phyloP scores from a whole-genome alignment of 495 filamentous ascomycete species.

The Daldinia decipiens region DNA sequence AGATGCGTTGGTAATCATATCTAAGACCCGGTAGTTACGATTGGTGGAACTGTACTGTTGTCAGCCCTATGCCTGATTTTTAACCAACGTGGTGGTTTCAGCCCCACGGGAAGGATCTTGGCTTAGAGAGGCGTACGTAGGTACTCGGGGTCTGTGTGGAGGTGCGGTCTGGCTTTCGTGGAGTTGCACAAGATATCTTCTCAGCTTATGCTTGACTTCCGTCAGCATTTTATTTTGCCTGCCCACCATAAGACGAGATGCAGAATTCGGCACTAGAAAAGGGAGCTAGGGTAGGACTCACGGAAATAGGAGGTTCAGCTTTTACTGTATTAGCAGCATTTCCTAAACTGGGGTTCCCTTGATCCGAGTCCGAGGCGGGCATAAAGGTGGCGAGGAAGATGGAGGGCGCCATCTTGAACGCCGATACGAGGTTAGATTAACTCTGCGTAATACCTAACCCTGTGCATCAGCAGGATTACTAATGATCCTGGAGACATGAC shows the following conservation, averaged over 20 bases:
- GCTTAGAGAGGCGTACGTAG: conserved; percentile 11
- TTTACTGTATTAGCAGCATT: conserved; percentile 12
- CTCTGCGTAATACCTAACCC: conserved; percentile 13
- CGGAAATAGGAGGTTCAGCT: conserved; percentile 16
- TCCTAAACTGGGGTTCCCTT: conserved; percentile 39
- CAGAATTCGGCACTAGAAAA: conserved; percentile 35
- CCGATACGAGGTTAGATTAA: conserved; percentile 25
- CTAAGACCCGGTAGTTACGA: neutral
- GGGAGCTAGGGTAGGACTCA: conserved; percentile 12
- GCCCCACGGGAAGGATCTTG: conserved; percentile 17
- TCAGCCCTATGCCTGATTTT: conserved; percentile 31
- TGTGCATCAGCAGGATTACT: conserved; percentile 9
- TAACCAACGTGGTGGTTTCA: conserved; percentile 5
- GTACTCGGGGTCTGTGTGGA: conserved; percentile 8
- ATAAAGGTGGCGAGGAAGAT: conserved; percentile 27
- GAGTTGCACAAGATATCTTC: conserved; percentile 21
- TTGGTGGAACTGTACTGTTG: conserved; percentile 6
- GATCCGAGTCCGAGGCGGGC: conserved; percentile 43
- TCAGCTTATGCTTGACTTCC: conserved; percentile 33
- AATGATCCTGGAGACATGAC: conserved; percentile 6
- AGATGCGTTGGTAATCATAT: conserved; percentile 3
- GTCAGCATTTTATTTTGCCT: conserved; percentile 28
- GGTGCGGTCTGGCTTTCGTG: conserved; percentile 1
- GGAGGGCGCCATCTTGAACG: conserved; percentile 22
- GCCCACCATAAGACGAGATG: conserved; percentile 29